Percentiles rank a stretch among this genome's conserved stretches.
phyloP scores from a whole-genome alignment of 495 filamentous ascomycete genomes.

The Penicillium turbatum region DNA sequence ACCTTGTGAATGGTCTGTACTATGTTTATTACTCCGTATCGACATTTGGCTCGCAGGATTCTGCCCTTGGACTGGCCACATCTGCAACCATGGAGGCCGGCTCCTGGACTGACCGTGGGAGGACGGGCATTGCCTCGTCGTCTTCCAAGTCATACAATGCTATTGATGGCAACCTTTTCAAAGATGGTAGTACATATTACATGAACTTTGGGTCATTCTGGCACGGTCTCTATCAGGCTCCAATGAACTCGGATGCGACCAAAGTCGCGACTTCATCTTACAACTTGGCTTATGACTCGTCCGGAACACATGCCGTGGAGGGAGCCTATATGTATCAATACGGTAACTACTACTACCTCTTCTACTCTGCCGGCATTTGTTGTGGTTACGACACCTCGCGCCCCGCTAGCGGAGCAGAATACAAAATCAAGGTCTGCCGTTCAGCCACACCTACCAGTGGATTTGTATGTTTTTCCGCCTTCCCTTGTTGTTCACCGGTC shows the following conservation, averaged over 20 bases:
- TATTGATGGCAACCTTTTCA: conserved; percentile 65
- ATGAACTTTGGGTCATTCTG: conserved; percentile 72
- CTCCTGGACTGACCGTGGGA: conserved; percentile 53
- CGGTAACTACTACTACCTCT: conserved; percentile 63
- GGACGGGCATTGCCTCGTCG: conserved; percentile 47
- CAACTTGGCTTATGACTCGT: conserved; percentile 53
- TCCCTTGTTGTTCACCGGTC: background rate
- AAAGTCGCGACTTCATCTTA: conserved; percentile 33
- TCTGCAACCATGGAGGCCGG: conserved; percentile 55
- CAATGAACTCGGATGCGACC: conserved; percentile 48
- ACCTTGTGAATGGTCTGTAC: conserved; percentile 53
- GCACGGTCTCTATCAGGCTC: conserved; percentile 61
- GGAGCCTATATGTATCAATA: conserved; percentile 56
- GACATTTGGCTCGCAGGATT: conserved; percentile 61
- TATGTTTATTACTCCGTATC: conserved; percentile 70
- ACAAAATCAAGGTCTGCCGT: conserved; percentile 66
- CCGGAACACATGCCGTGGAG: conserved; percentile 53
- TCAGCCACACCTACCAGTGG: conserved; percentile 50
- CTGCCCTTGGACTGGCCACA: conserved; percentile 66
- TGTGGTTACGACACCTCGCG: conserved; percentile 52
- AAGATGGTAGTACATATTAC: conserved; percentile 44
- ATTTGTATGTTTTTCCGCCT: conserved; percentile 42
- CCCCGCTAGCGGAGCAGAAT: conserved; percentile 60
- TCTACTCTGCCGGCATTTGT: conserved; percentile 63
- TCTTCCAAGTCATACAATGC: conserved; percentile 60